Evolutionary conservation across 805 yeast species (phyloP).

Genomic region (Blastobotrys americana): DNA sequence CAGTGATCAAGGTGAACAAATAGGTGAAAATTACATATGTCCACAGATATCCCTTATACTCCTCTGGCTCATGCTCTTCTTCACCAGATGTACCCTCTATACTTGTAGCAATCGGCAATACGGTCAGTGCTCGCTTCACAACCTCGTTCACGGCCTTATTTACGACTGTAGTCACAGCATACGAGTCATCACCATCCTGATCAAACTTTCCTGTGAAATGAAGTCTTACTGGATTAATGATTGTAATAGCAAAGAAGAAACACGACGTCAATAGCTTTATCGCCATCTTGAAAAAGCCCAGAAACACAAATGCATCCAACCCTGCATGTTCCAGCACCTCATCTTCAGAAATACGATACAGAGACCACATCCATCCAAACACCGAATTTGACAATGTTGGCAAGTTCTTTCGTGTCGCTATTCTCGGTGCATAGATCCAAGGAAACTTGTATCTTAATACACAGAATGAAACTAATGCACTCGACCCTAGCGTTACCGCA

Average conservation of each 20-base stretch:
- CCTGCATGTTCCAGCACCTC: conserved; percentile 88
- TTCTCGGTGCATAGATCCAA: conserved; percentile 75
- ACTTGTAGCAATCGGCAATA: not conserved
- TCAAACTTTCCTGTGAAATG: conserved; percentile 77
- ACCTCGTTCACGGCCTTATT: not conserved
- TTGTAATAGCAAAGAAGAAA: conserved; percentile 58
- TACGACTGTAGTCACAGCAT: conserved; percentile 3
- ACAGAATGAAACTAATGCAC: conserved; percentile 65
- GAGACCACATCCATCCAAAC: conserved; percentile 74
- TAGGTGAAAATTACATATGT: conserved; percentile 83
- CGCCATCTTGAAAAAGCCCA: conserved; percentile 86
- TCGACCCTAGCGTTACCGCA: conserved; percentile 59
- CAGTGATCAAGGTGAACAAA: conserved; percentile 65
- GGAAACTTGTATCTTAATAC: conserved; percentile 68
- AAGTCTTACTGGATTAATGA: conserved; percentile 80
- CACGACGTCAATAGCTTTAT: conserved; percentile 60
- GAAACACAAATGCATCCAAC: conserved; percentile 84
- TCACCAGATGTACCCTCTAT: not conserved
- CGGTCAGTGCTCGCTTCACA: not conserved
- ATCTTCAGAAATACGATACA: conserved; percentile 58
- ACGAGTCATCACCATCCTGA: conserved; percentile 32
- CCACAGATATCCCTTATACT: conserved; percentile 62
- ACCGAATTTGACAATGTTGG: conserved; percentile 56
- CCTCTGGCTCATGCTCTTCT: conserved; percentile 29
- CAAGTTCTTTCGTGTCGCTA: conserved; percentile 36